Conservation (phyloP, 2,329 filamentous ascomycete genomes). For the Clonostachys rhizophaga region DNA sequence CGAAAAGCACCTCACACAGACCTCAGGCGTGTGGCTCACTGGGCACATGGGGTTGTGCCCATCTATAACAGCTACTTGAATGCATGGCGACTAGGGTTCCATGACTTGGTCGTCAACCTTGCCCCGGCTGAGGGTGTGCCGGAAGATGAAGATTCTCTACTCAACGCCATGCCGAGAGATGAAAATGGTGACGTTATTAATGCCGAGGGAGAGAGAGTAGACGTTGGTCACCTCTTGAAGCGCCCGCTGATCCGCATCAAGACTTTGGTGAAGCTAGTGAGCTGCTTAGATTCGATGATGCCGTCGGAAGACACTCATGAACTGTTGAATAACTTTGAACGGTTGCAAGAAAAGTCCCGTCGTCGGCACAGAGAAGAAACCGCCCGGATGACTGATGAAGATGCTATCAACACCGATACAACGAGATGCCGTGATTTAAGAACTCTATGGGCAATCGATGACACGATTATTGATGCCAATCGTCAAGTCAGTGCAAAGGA, state of each 20-base stretch:
- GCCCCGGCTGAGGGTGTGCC: constrained; percentile 55
- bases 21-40: constrained; percentile 66
- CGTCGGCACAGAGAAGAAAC: constrained; percentile 59
- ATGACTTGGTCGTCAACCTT: constrained; percentile 90
- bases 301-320: constrained; percentile 40
- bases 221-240: constrained; percentile 90
- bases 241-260: constrained; percentile 84
- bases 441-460: constrained; percentile 67
- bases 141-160: constrained; percentile 56
- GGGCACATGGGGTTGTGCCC: constrained; percentile 74
- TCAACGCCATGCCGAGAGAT: constrained; percentile 56
- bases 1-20: constrained; percentile 73
- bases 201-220: constrained; percentile 80
- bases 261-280: constrained; percentile 79
- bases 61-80: constrained; percentile 83
- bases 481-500: constrained; percentile 88
- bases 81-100: constrained; percentile 89
- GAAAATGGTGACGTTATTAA: constrained; percentile 64
- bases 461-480: constrained; percentile 67
- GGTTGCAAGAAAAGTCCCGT: constrained; percentile 71
- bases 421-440: constrained; percentile 74
- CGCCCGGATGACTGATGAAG: constrained; percentile 76
- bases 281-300: constrained; percentile 54
- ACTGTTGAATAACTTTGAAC: constrained; percentile 53
- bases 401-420: constrained; percentile 78